Percentiles rank a stretch among this genome's conserved stretches.
Evolutionary conservation across 192 early-diverging fungal species (phyloP).

Genomic region (Umbelopsis sp.): DNA sequence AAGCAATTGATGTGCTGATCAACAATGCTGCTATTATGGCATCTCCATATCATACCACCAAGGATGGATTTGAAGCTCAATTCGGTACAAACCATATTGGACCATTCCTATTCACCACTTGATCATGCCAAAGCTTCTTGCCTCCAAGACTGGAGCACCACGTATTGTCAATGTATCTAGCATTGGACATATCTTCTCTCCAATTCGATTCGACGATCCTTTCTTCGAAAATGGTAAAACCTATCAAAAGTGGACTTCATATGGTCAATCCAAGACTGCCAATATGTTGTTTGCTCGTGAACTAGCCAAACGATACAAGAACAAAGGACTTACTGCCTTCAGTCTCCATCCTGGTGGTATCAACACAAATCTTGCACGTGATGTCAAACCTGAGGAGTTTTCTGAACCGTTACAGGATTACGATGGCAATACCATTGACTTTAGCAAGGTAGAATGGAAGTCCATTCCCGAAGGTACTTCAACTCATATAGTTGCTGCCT

Average conservation of each 20-base stretch:
- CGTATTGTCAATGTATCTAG: conserved; percentile 7
- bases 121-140: conserved; percentile 6
- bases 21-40: conserved; percentile 50
- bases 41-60: conserved; percentile 48
- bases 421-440: no score
- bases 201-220: neutral
- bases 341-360: neutral
- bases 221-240: no score
- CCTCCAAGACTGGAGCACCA: neutral
- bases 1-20: neutral
- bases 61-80: conserved; percentile 65
- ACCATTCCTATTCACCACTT: conserved; percentile 43
- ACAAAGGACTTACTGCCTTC: conserved; percentile 11
- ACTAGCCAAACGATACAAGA: neutral
- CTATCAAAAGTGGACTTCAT: no score
- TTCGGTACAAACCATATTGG: conserved; percentile 70
- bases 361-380: neutral
- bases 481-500: neutral
- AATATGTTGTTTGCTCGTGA: conserved; percentile 50
- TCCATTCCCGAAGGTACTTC: neutral
- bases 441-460: neutral
- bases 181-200: neutral
- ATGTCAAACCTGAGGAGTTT: neutral
- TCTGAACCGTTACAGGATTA: no score
- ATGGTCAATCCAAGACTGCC: conserved; percentile 46